phyloP scores from a whole-genome alignment of 2,329 filamentous ascomycete species.

The Neopestalotiopsis clavispora region DNA sequence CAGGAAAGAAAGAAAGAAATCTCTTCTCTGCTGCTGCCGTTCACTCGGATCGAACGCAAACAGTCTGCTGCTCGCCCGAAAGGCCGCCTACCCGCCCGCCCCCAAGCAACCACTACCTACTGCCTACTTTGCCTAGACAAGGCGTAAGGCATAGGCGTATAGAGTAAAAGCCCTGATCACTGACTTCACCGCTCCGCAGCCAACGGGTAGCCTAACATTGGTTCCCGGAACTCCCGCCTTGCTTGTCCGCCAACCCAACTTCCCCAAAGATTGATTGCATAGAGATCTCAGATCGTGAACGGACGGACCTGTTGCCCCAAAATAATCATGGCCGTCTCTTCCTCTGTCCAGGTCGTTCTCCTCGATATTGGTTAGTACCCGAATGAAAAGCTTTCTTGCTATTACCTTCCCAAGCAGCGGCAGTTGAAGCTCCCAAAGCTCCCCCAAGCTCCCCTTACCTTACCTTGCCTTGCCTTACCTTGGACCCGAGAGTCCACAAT shows the following conservation, averaged over 20 bases:
- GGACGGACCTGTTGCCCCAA: slow-evolving; percentile 7
- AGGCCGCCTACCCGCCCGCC: neutral
- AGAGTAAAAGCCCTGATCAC: neutral
- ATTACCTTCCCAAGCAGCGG: neutral
- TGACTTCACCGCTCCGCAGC: slow-evolving; percentile 29
- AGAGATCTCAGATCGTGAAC: slow-evolving; percentile 4
- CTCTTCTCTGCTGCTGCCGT: neutral
- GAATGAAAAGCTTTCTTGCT: neutral
- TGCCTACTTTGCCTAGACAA: neutral
- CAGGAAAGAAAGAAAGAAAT: neutral
- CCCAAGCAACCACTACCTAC: too few species aligned
- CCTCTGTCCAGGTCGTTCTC: slow-evolving; percentile 51
- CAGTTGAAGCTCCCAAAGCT: slow-evolving; percentile 2
- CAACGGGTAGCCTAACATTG: slow-evolving; percentile 27
- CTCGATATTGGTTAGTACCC: slow-evolving; percentile 62
- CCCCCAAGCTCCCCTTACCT: slow-evolving; percentile 14
- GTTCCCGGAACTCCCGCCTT: slow-evolving; percentile 22
- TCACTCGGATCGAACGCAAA: neutral
- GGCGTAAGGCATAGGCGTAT: neutral
- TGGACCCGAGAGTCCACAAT: slow-evolving; percentile 11
- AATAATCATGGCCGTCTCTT: slow-evolving; percentile 36
- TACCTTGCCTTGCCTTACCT: neutral
- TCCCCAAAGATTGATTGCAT: slow-evolving; percentile 1
- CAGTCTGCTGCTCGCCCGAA: slow-evolving; percentile 22
- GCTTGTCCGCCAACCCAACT: slow-evolving; percentile 1